Base-by-base conservation (phyloP, 2,329 filamentous ascomycete species). In the Xylaria hypoxylon region DNA sequence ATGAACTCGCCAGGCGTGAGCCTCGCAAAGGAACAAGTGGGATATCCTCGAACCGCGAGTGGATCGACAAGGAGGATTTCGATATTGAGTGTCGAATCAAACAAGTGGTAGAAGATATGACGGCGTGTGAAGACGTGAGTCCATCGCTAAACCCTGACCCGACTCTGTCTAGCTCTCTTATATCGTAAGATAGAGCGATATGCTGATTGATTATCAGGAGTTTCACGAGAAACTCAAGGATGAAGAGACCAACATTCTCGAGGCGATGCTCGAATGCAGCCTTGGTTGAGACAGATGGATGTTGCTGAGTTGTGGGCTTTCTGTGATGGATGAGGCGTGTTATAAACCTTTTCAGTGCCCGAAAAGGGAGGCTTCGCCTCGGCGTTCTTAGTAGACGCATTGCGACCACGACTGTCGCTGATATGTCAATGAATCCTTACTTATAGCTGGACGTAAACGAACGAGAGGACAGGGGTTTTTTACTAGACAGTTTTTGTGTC, bases 181-280 rank as follows among this genome's bases (percentile, higher is more conserved):
- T 31, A 48, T 75, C 72, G 53, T 73, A 74, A 17, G 68, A 60
- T 17, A 68, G 67, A 8, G 69, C 67, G 26, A 73, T 68, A 59
- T 75, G 71, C 72, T 77, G 69, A 77, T 73, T 73, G 17, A 74
- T 22, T 33, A 74, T 65, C 55, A 78, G 75, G 59, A 76, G 53
- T 73, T 74, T 70, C 70, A 75, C 5, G 56, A 74, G 67, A 69
- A 74, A 48, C 73, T 77, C 28, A 65, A 76, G 56, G 59, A 72
- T 19, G 71, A 77, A 70, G 65, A 70, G 48, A 61, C 70, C 47
- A 73, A 74, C 22, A 71, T 77, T 58, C 48, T 75, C 60, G 56
- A 75, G 47, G 72, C 70, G 26, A 70, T 73, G 45, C 58, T 77
- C 56, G 64, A 64, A 50, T 72, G 59, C 67, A 51, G 57, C 28